A percentile compares a stretch with the other conserved stretches of the same genome.
phyloP scores from a whole-genome alignment of 176 grass and related monocot species.

The bread wheat (Triticum aestivum) region DNA sequence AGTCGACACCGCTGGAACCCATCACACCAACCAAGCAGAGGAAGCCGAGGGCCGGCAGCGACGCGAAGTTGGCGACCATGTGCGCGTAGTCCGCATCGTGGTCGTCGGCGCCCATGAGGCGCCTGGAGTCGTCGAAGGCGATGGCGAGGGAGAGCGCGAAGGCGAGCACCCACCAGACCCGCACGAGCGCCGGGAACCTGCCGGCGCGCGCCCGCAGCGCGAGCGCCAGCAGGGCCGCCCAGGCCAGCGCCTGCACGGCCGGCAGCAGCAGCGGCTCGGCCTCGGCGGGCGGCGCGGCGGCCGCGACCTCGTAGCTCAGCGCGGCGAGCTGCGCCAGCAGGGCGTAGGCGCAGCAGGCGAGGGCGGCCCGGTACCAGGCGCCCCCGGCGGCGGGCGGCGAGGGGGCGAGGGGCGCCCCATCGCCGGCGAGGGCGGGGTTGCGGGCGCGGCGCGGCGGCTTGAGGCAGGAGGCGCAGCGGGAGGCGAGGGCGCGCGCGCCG shows the following conservation, averaged over 20 bases:
- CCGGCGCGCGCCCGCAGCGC: slow-evolving; percentile 46
- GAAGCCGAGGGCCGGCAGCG: slow-evolving; percentile 62
- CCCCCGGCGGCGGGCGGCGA: slow-evolving; percentile 19
- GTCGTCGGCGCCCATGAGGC: slow-evolving; percentile 25
- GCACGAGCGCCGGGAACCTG: slow-evolving; percentile 65
- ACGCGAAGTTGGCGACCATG: slow-evolving; percentile 64
- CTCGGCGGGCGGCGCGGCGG: not conserved
- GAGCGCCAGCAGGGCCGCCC: slow-evolving; percentile 53
- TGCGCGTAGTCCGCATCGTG: slow-evolving; percentile 36
- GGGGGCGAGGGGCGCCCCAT: not conserved
- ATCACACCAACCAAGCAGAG: slow-evolving; percentile 64
- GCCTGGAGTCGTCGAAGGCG: slow-evolving; percentile 41
- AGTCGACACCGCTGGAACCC: slow-evolving; percentile 68
- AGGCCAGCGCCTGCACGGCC: slow-evolving; percentile 59
- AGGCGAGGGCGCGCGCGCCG: slow-evolving; percentile 40
- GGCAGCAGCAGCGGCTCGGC: slow-evolving; percentile 45
- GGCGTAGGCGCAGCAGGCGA: slow-evolving; percentile 59
- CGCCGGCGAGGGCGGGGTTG: not conserved
- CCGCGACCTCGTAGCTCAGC: slow-evolving; percentile 61
- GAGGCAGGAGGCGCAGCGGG: slow-evolving; percentile 50
- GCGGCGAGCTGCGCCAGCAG: slow-evolving; percentile 52
- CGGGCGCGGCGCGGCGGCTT: slow-evolving; percentile 24
- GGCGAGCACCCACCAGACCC: slow-evolving; percentile 89
- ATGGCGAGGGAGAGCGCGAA: slow-evolving; percentile 67
- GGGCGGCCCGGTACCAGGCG: slow-evolving; percentile 25